These are phyloP conservation scores for Aspergillus homomorphus DNA, from an alignment of 495 filamentous ascomycete genomes.

Conservation along the genomic window DNA sequence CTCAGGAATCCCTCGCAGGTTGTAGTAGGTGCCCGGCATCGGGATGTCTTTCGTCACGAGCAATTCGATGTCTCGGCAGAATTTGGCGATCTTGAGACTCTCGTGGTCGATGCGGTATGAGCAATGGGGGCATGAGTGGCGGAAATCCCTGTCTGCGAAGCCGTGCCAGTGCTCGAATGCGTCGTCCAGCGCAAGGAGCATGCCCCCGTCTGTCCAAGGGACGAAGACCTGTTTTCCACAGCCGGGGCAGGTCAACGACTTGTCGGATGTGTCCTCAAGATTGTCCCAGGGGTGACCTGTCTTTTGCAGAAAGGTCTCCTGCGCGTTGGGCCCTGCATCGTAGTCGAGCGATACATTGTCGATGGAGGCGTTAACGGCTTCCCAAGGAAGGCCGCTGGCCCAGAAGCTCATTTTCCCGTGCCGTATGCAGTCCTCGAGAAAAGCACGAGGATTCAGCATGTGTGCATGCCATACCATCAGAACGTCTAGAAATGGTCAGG, in stretches of 20 bases:
- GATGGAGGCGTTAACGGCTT: slow-evolving; percentile 60
- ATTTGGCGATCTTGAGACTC: slow-evolving; percentile 53
- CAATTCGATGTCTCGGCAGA: slow-evolving; percentile 48
- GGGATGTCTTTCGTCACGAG: slow-evolving; percentile 44
- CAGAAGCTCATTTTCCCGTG: slow-evolving; percentile 58
- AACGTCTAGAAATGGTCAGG: slow-evolving; percentile 53
- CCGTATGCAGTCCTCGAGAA: slow-evolving; percentile 74
- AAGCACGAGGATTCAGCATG: slow-evolving; percentile 77
- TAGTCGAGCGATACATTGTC: slow-evolving; percentile 62
- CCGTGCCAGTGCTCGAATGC: slow-evolving; percentile 40
- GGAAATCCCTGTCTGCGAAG: slow-evolving; percentile 63
- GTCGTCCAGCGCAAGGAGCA: slow-evolving; percentile 21
- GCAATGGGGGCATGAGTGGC: slow-evolving; percentile 45
- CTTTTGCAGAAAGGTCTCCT: slow-evolving; percentile 41
- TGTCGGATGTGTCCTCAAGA: slow-evolving; percentile 45
- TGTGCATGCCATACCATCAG: slow-evolving; percentile 90
- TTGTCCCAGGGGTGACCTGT: slow-evolving; percentile 62
- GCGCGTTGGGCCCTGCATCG: slow-evolving; percentile 44
- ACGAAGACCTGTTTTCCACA: slow-evolving; percentile 46
- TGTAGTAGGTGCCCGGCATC: slow-evolving; percentile 65
- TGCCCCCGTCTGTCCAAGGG: slow-evolving; percentile 58
- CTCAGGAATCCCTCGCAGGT: slow-evolving; percentile 30
- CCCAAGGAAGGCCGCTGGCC: slow-evolving; percentile 70
- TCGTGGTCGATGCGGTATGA: slow-evolving; percentile 45
- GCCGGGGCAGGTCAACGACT: slow-evolving; percentile 54